These are phyloP conservation scores for Umbelopsis isabellina DNA, from an alignment of 192 early-diverging fungal species.

Conservation along the genomic window DNA sequence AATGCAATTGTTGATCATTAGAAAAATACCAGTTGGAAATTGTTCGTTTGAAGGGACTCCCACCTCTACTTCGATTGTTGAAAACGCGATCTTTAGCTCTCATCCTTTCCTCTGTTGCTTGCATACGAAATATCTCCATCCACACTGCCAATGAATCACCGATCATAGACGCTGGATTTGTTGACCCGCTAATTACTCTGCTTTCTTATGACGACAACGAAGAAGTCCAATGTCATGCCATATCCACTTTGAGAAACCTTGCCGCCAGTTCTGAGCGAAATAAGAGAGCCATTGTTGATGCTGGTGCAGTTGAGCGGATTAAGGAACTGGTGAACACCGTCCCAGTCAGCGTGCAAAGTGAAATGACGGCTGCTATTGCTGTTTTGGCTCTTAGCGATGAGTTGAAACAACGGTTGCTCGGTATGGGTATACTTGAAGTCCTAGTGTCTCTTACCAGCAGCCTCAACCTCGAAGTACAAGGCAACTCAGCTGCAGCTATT, in stretches of 20 bases:
- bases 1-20: slow-evolving; percentile 36
- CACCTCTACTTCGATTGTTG: slow-evolving; percentile 72
- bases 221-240: slow-evolving; percentile 87
- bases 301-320: slow-evolving; percentile 78
- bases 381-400: slow-evolving; percentile 79
- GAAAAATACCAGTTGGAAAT: slow-evolving; percentile 88
- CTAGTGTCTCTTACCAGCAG: slow-evolving; percentile 67
- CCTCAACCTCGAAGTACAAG: slow-evolving; percentile 68
- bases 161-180: slow-evolving; percentile 79
- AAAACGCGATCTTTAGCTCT: slow-evolving; percentile 76
- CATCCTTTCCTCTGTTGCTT: slow-evolving; percentile 83
- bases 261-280: slow-evolving; percentile 79
- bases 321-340: slow-evolving; percentile 57
- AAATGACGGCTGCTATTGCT: slow-evolving; percentile 85
- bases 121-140: slow-evolving; percentile 89
- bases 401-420: slow-evolving; percentile 67
- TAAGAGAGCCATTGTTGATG: slow-evolving; percentile 73
- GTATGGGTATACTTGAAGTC: slow-evolving; percentile 64
- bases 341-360: slow-evolving; percentile 67
- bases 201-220: slow-evolving; percentile 70
- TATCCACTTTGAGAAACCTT: slow-evolving; percentile 83
- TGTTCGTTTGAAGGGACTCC: slow-evolving; percentile 74
- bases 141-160: slow-evolving; percentile 84
- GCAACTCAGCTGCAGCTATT: slow-evolving; percentile 78
- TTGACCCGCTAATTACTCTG: slow-evolving; percentile 68